A percentile compares a stretch with the other conserved stretches of the same genome.
These are phyloP conservation scores for Xylariaceae sp. DNA, from an alignment of 2,329 filamentous ascomycete species.

Conservation along the genomic window DNA sequence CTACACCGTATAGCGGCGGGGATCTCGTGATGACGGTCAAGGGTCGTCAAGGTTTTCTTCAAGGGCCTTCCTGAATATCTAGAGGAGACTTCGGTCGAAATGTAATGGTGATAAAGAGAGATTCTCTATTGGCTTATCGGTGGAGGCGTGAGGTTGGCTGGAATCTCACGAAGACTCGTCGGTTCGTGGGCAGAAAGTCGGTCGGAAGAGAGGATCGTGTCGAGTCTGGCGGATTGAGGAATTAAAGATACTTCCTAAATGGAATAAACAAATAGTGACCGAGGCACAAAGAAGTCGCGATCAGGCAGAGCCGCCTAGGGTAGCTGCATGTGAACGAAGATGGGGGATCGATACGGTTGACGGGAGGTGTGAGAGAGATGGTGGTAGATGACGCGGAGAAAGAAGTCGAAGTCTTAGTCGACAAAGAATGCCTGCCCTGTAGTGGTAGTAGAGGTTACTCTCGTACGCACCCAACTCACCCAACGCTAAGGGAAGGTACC, in stretches of 20 bases:
- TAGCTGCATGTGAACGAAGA: background rate
- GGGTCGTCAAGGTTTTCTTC: background rate
- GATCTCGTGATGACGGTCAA: background rate
- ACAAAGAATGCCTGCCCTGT: background rate
- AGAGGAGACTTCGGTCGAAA: background rate
- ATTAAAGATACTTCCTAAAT: too few species aligned
- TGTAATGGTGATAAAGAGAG: background rate
- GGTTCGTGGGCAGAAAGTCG: constrained; percentile 1
- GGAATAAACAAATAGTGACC: background rate
- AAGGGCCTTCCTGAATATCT: background rate
- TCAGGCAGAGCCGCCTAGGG: background rate
- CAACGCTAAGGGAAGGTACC: background rate
- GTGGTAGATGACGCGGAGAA: constrained; percentile 15
- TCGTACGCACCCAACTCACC: background rate
- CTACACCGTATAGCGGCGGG: background rate
- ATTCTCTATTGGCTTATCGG: background rate
- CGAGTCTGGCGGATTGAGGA: background rate
- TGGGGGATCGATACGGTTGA: background rate
- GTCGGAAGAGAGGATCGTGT: background rate
- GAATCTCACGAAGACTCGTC: background rate
- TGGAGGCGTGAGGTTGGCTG: background rate
- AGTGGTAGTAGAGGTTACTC: too few species aligned
- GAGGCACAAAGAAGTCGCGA: constrained; percentile 2
- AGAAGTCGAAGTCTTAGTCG: constrained; percentile 9
- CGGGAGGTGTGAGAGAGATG: constrained; percentile 6